These are phyloP conservation scores for Penicillium brevicompactum DNA, from an alignment of 2,329 filamentous ascomycete genomes.

Conservation along the genomic window DNA sequence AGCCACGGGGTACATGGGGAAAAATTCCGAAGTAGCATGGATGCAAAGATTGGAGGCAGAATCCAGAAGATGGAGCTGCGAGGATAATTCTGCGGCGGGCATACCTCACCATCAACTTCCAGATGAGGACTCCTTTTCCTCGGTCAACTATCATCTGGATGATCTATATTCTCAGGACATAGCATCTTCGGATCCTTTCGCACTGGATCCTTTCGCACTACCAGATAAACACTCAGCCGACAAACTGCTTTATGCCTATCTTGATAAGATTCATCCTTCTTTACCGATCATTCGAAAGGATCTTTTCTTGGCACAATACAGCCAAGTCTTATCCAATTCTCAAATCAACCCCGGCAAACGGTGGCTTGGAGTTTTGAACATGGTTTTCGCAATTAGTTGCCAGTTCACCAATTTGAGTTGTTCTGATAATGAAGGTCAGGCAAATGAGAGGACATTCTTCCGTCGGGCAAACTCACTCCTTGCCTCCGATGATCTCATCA, in stretches of 20 bases:
- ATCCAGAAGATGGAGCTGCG: too few relatives aligned
- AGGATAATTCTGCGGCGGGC: too few relatives aligned
- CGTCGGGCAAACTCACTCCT: conserved; percentile 32
- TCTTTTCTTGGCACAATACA: conserved; percentile 31
- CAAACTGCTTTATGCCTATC: conserved; percentile 25
- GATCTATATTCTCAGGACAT: too few relatives aligned
- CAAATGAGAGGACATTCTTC: conserved; percentile 27
- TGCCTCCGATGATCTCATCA: conserved; percentile 27
- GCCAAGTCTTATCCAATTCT: conserved; percentile 15
- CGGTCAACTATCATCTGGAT: not conserved
- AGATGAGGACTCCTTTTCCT: not conserved
- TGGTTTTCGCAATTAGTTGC: conserved; percentile 37
- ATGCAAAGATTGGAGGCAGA: conserved; percentile 29
- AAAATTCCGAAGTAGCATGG: conserved; percentile 38
- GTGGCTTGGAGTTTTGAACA: conserved; percentile 35
- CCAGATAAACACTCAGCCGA: not conserved
- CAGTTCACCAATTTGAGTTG: too few relatives aligned
- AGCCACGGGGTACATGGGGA: conserved; percentile 34
- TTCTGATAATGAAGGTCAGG: conserved; percentile 23
- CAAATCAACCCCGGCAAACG: conserved; percentile 23
- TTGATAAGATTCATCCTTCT: conserved; percentile 29
- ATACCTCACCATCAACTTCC: not conserved
- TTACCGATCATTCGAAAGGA: conserved; percentile 34
- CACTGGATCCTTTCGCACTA: not conserved
- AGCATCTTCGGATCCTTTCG: too few relatives aligned